These are phyloP conservation scores for Hypomontagnella submonticulosa DNA, from an alignment of 495 filamentous ascomycete species.

Conservation along the genomic window DNA sequence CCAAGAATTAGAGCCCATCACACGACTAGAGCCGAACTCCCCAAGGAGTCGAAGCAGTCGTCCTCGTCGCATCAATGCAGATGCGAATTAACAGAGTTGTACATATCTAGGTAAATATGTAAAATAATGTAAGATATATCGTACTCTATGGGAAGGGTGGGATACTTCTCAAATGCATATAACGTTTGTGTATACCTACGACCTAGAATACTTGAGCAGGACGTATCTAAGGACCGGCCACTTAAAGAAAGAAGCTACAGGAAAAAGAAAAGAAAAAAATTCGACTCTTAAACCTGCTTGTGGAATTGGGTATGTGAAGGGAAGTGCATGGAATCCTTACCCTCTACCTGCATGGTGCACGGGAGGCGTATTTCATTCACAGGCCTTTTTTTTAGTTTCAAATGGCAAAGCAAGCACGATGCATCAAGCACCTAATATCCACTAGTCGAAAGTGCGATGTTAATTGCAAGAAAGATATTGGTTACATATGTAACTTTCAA, in stretches of 20 bases:
- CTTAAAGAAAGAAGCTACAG: not conserved
- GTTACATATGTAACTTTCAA: conserved; percentile 7
- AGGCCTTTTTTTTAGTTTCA: not conserved
- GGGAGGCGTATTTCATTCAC: not conserved
- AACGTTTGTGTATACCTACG: conserved; percentile 1
- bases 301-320: not conserved
- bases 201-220: not conserved
- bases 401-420: conserved; percentile 5
- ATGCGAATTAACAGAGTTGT: not conserved
- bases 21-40: conserved; percentile 2
- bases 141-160: not conserved
- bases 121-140: conserved; percentile 23
- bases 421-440: conserved; percentile 16
- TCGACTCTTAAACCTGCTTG: not conserved
- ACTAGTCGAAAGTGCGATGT: not conserved
- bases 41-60: too few species aligned
- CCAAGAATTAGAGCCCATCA: conserved; percentile 19
- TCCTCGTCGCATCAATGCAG: not conserved
- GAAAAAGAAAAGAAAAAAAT: not conserved
- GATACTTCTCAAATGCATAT: conserved; percentile 12
- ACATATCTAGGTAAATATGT: conserved; percentile 11
- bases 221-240: conserved; percentile 6
- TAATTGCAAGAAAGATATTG: not conserved
- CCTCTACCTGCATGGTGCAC: conserved; percentile 16
- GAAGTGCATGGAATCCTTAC: conserved; percentile 21